These are phyloP conservation scores for Filobasidium floriforme DNA, from an alignment of 768 basidiomycete species.

Conservation along the genomic window DNA sequence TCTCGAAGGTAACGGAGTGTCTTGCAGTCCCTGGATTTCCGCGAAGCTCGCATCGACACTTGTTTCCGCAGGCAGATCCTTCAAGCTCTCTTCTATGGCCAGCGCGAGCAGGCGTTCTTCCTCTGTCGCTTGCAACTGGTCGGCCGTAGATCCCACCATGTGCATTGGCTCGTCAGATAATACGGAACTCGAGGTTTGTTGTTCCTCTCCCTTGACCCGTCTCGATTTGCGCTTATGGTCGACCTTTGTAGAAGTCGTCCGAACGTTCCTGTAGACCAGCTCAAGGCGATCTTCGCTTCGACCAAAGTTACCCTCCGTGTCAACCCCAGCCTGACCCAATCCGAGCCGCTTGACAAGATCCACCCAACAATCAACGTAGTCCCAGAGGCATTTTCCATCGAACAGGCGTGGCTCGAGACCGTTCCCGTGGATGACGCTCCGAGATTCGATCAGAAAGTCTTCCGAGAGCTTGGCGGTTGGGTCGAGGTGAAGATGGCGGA, in stretches of 20 bases:
- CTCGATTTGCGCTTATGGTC: constrained; percentile 8
- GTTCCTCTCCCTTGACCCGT: neutral
- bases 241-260: neutral
- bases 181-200: too few relatives aligned
- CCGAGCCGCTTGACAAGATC: constrained; percentile 35
- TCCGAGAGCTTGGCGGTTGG: constrained; percentile 30
- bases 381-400: constrained; percentile 27
- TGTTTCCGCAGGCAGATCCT: neutral
- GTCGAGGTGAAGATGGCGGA: constrained; percentile 34
- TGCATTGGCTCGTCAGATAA: neutral
- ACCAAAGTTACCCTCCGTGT: constrained; percentile 11
- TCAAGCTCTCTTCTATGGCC: constrained; percentile 31
- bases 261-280: constrained; percentile 38
- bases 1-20: neutral
- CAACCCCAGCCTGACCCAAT: constrained; percentile 24
- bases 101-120: constrained; percentile 28
- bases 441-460: constrained; percentile 34
- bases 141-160: neutral
- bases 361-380: constrained; percentile 34
- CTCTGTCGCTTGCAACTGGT: constrained; percentile 9
- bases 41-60: neutral
- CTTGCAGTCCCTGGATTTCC: neutral
- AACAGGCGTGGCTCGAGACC: constrained; percentile 26
- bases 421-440: constrained; percentile 37
- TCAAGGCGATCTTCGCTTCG: constrained; percentile 34